phyloP scores from a whole-genome alignment of 352 stramenopile genomes.

The Phytophthora idaei region DNA sequence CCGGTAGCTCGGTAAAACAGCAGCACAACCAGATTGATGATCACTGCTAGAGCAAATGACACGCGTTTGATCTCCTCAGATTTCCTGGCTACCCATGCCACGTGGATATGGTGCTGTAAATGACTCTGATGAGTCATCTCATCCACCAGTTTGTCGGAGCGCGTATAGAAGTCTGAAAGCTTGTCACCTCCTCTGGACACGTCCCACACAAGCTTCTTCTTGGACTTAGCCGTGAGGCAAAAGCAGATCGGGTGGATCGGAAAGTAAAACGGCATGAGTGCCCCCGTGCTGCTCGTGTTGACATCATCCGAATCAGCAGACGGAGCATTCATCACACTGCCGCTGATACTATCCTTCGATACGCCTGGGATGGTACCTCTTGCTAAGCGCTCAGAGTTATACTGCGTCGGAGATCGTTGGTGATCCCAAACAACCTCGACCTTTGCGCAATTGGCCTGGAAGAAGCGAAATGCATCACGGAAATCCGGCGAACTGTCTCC shows the following conservation, averaged over 20 bases:
- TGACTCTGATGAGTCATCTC: constrained; percentile 77
- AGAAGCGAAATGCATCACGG: constrained; percentile 61
- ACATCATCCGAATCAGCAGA: constrained; percentile 1
- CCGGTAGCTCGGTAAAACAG: constrained; percentile 65
- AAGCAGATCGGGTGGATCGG: constrained; percentile 78
- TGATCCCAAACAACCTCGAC: constrained; percentile 77
- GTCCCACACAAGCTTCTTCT: constrained; percentile 73
- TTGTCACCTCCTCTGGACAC: constrained; percentile 66
- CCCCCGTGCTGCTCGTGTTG: constrained; percentile 4
- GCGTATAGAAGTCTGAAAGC: constrained; percentile 68
- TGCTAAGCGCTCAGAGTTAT: background rate
- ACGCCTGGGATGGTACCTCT: constrained; percentile 2
- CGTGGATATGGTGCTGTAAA: constrained; percentile 40
- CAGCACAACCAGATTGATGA: constrained; percentile 65
- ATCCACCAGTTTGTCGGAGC: constrained; percentile 70
- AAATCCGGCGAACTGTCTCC: constrained; percentile 36
- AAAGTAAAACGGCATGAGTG: constrained; percentile 72
- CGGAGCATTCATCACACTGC: background rate
- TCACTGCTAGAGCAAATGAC: constrained; percentile 55
- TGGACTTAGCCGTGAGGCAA: constrained; percentile 73
- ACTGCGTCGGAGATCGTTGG: constrained; percentile 14
- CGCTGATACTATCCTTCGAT: background rate
- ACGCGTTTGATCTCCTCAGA: constrained; percentile 55
- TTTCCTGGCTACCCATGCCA: constrained; percentile 45
- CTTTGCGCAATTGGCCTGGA: constrained; percentile 64